phyloP scores from a whole-genome alignment of 1,139 yeast species.

The Tardiomyces digboiensis region DNA sequence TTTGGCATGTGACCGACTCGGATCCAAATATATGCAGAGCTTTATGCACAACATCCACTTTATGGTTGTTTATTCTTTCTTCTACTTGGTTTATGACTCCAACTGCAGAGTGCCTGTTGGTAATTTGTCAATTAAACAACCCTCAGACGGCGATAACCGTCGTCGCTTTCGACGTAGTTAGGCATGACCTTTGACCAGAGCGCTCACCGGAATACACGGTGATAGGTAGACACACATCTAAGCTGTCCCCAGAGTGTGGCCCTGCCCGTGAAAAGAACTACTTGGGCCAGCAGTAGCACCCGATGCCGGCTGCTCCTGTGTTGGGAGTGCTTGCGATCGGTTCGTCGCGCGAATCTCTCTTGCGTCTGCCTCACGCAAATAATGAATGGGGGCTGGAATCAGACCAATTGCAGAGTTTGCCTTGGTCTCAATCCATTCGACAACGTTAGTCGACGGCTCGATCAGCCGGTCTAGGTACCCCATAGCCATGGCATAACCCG shows the following conservation, averaged over 20 bases:
- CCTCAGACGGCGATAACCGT: too few relatives aligned
- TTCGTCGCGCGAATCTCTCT: conserved; percentile 28
- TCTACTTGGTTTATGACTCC: too few relatives aligned
- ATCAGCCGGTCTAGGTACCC: conserved; percentile 46
- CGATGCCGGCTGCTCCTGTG: neutral
- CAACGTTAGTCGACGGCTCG: conserved; percentile 56
- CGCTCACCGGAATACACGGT: too few relatives aligned
- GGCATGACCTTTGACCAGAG: too few relatives aligned
- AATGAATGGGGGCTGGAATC: conserved; percentile 46
- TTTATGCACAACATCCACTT: too few relatives aligned
- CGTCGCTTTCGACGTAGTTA: too few relatives aligned
- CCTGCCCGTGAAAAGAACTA: neutral
- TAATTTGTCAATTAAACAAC: too few relatives aligned
- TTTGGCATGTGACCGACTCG: too few relatives aligned
- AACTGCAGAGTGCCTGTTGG: too few relatives aligned
- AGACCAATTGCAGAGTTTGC: conserved; percentile 39
- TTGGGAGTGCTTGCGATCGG: neutral
- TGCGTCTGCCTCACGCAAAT: conserved; percentile 48
- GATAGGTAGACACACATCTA: neutral
- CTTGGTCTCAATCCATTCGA: conserved; percentile 57
- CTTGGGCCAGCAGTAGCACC: neutral
- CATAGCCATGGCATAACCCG: conserved; percentile 47
- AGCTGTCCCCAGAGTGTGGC: neutral
- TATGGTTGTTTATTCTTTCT: too few relatives aligned
- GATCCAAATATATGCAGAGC: too few relatives aligned